Base-by-base conservation (phyloP, 352 stramenopile genomes). In the Albugo candida region DNA sequence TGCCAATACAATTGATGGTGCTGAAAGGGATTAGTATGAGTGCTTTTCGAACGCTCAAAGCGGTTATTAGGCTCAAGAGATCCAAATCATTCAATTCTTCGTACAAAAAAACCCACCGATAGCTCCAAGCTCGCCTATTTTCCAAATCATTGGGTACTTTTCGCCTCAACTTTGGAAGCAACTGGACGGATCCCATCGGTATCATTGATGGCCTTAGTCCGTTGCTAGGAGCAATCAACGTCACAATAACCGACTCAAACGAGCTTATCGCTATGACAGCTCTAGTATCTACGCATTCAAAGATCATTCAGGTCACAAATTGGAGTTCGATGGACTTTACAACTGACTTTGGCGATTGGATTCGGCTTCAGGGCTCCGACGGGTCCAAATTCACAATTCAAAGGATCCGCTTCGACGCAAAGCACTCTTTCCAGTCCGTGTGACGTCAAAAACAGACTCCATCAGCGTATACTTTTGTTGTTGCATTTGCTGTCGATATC, bases 81-180 rank as follows among this genome's bases (percentile, higher is more conserved):
- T 94, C 6, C 91, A 97, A 55, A 86, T 97, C 21, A 62, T 97
- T n/a, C 79, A 96, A 58, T 92, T 71, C 1, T 63, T 55, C 39
- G 75, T 83, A 48, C 38, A 58, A 0, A n/a, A n/a, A n/a, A n/a
- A n/a, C n/a, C 24, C n/a, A n/a, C n/a, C n/a, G n/a, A n/a, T n/a
- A n/a, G n/a, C n/a, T n/a, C n/a, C n/a, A n/a, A n/a, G n/a, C n/a
- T n/a, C n/a, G n/a, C n/a, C n/a, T n/a, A n/a, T n/a, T n/a, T n/a
- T n/a, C n/a, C n/a, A n/a, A n/a, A n/a, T 52, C 19, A 59, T 94
- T 1, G 14, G 81, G 81, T 0, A 70, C 55, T 4, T 97, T 97
- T 51, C 56, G 61, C 37, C 53, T 97, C 0, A 52, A 54, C 1
- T 81, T 86, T 37, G 58, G 69, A 8, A 70, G 60, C 2, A 61